Evolutionary conservation across 1,284 basidiomycete species (phyloP), one percentile per base, ranked within the genome.

Genomic region (Stereum hirsutum): DNA sequence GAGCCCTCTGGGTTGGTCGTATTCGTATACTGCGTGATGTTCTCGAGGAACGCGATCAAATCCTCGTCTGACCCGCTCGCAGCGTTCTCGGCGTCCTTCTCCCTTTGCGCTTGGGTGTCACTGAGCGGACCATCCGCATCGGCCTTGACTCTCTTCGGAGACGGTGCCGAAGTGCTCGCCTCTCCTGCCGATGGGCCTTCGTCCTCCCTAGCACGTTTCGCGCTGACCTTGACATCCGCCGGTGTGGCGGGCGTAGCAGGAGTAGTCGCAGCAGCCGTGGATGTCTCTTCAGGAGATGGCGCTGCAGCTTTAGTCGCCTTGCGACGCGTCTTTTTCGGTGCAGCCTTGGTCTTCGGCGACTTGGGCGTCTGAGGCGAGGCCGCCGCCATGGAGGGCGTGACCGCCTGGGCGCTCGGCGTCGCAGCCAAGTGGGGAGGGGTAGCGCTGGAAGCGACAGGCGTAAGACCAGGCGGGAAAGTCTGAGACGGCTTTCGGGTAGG

Each of bases 141-240:
- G 11, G 69, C 74, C 66, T 79, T 86, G 32, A 61, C 54, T 41
- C 80, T 76, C 62, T 88, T 88, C 15, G 81, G 76, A 4, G 82
- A 78, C 2, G 79, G 80, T 7, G 75, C 75, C 42, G 74, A 72
- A 46, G 68, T 66, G 6, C 49, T 42, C 3, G 66, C 60, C 23
- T 65, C 62, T 30, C 58, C 55, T 1, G 58, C 52, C 5, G 53
- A 50, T 1, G 57, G 44, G 7, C 78, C 79, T 14, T 85, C 83
- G 14, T 81, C 78, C 42, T 84, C 80, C 15, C 80, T 74, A 19
- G 61, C 62, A 21, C 81, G 73, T 54, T 86, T 87, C 32, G 56
- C 51, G 39, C 66, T 66, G 27, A 49, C 46, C 32, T 58, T 54
- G 6, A 50, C 47, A 30, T 56, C 57, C 2, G 54, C 52, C 4